A percentile compares a stretch with the other conserved stretches of the same genome.
Evolutionary conservation across 2,329 filamentous ascomycete genomes (phyloP).

Genomic region (Cercospora brassicicola): DNA sequence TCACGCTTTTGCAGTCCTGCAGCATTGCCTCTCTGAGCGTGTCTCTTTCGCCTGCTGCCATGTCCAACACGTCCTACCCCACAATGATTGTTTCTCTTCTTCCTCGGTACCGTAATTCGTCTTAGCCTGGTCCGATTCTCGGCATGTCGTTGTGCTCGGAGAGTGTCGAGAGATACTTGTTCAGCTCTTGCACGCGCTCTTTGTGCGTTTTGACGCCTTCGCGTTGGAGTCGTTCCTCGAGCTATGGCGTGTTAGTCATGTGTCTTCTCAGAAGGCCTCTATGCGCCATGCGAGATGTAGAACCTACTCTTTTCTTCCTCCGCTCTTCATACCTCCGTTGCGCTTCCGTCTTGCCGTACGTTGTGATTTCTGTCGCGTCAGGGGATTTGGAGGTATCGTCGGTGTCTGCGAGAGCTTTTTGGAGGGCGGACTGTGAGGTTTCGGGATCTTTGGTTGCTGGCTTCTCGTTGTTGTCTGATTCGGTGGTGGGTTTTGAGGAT

Average conservation of each 20-base stretch:
- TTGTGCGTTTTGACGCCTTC: slow-evolving; percentile 96
- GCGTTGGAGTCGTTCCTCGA: slow-evolving; percentile 76
- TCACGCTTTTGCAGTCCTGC: not conserved
- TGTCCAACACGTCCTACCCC: not conserved
- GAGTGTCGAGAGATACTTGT: slow-evolving; percentile 85
- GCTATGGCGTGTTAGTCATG: slow-evolving; percentile 48
- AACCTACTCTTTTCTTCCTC: slow-evolving; percentile 72
- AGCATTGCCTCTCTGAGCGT: not conserved
- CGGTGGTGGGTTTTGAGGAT: slow-evolving; percentile 19
- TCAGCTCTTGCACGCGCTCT: slow-evolving; percentile 91
- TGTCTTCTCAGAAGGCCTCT: not conserved
- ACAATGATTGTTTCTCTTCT: not conserved
- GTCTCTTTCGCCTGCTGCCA: not conserved
- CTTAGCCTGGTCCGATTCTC: slow-evolving; percentile 59
- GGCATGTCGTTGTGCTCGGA: slow-evolving; percentile 98
- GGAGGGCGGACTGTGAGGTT: slow-evolving; percentile 32
- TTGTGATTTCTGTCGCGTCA: slow-evolving; percentile 30
- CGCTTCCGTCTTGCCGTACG: slow-evolving; percentile 72
- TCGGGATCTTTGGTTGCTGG: slow-evolving; percentile 32
- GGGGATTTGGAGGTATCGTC: slow-evolving; percentile 29
- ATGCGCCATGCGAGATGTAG: not conserved
- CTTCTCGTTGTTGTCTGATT: slow-evolving; percentile 18
- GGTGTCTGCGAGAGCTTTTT: slow-evolving; percentile 40
- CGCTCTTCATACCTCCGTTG: slow-evolving; percentile 79
- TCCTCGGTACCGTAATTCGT: not conserved